These are phyloP conservation scores for Escallonia herrerae DNA, from an alignment of 129 eudicot genomes.

Conservation along the genomic window DNA sequence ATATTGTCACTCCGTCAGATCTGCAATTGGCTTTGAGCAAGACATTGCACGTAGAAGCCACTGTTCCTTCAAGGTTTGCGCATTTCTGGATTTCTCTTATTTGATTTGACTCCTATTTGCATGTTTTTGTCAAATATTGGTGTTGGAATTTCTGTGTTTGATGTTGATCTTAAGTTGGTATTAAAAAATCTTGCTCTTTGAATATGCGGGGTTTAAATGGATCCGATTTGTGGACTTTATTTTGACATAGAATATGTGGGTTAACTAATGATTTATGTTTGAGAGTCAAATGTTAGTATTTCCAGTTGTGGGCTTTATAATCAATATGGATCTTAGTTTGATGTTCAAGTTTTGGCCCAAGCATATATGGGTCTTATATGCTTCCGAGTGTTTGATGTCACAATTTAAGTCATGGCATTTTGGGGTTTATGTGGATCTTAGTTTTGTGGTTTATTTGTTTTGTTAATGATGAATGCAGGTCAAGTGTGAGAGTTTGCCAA, in stretches of 20 bases:
- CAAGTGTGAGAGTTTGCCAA: neutral
- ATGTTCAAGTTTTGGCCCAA: neutral
- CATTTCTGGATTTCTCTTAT: conserved; percentile 1
- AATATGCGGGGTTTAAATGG: too few relatives aligned
- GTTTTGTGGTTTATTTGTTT: neutral
- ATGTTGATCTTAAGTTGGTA: too few relatives aligned
- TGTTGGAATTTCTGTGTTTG: neutral
- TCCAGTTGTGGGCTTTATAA: too few relatives aligned
- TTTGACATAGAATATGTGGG: too few relatives aligned
- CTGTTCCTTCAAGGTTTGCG: neutral
- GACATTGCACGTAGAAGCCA: conserved; percentile 1
- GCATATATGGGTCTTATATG: neutral
- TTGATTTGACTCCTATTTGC: conserved; percentile 3
- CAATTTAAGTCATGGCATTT: conserved; percentile 14
- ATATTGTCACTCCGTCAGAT: conserved; percentile 33
- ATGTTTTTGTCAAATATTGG: neutral
- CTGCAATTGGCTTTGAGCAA: conserved; percentile 20
- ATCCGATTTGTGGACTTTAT: too few relatives aligned
- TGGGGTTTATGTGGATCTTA: conserved; percentile 11
- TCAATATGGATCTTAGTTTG: too few relatives aligned
- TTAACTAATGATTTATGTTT: too few relatives aligned
- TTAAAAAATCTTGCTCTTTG: too few relatives aligned
- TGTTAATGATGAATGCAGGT: neutral
- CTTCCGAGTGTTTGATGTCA: too few relatives aligned
- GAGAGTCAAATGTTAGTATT: too few relatives aligned